phyloP scores from a whole-genome alignment of 2,329 filamentous ascomycete genomes.

The Dothideomycetidae sp. region DNA sequence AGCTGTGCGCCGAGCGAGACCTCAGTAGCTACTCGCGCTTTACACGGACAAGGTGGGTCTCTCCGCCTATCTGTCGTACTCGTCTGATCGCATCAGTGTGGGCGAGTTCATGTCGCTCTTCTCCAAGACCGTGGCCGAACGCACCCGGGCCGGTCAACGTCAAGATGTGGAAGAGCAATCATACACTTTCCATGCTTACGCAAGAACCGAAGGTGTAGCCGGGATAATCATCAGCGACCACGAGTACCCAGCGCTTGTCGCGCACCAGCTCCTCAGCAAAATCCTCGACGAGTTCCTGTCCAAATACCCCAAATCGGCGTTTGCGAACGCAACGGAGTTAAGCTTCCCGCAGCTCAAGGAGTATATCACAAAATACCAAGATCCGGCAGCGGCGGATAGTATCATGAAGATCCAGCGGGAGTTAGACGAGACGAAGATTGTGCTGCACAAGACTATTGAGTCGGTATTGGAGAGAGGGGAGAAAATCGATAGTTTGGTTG shows the following conservation, averaged over 20 bases:
- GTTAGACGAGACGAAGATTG: conserved; percentile 93
- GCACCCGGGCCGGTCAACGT: conserved; percentile 64
- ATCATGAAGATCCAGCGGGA: conserved; percentile 80
- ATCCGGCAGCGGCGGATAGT: conserved; percentile 76
- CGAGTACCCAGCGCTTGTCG: conserved; percentile 52
- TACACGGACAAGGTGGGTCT: conserved; percentile 51
- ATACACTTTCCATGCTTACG: conserved; percentile 45
- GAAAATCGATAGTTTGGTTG: conserved; percentile 89
- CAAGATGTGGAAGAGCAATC: conserved; percentile 76
- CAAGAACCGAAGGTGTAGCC: conserved; percentile 32
- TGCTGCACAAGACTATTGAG: conserved; percentile 93
- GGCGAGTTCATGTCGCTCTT: conserved; percentile 70
- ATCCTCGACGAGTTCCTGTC: conserved; percentile 75
- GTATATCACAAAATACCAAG: conserved; percentile 67
- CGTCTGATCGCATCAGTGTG: conserved; percentile 28
- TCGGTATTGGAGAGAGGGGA: conserved; percentile 74
- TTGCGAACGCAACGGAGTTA: conserved; percentile 40
- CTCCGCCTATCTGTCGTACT: conserved; percentile 9
- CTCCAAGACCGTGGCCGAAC: conserved; percentile 73
- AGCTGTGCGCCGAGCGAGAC: conserved; percentile 65
- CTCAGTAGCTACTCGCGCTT: conserved; percentile 68
- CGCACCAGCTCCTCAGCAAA: conserved; percentile 76
- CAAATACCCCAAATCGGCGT: conserved; percentile 57
- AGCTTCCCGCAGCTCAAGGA: conserved; percentile 63
- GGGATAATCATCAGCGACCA: conserved; percentile 34